phyloP scores from a whole-genome alignment of 164 flowering plant species.

The Umbellularia californica region DNA sequence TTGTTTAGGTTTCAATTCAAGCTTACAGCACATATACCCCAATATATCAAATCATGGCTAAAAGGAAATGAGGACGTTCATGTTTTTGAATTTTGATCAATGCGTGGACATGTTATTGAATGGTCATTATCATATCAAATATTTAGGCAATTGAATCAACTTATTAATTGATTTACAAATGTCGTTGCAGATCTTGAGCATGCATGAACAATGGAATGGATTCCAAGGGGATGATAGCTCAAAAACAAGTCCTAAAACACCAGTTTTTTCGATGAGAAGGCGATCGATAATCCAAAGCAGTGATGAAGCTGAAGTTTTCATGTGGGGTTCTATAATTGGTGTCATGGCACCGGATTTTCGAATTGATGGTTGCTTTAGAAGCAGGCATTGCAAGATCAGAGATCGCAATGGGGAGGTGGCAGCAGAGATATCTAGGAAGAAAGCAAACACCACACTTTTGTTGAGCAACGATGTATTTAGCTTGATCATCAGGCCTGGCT shows the following conservation, averaged over 20 bases:
- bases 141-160: too few species aligned
- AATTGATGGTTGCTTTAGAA: slow-evolving; percentile 45
- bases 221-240: slow-evolving; percentile 32
- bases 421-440: slow-evolving; percentile 48
- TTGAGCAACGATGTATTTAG: slow-evolving; percentile 51
- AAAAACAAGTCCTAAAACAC: slow-evolving; percentile 1
- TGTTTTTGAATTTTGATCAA: too few species aligned
- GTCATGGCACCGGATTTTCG: slow-evolving; percentile 28
- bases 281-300: slow-evolving; percentile 13
- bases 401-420: slow-evolving; percentile 30
- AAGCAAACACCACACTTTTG: slow-evolving; percentile 36
- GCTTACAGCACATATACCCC: too few species aligned
- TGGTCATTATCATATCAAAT: too few species aligned
- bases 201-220: slow-evolving; percentile 55
- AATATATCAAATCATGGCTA: too few species aligned
- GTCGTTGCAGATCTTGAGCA: slow-evolving; percentile 34
- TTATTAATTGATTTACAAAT: neutral
- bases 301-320: slow-evolving; percentile 34
- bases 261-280: slow-evolving; percentile 48
- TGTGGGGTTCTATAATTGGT: slow-evolving; percentile 9
- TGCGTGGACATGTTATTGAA: too few species aligned
- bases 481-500: slow-evolving; percentile 42
- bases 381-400: slow-evolving; percentile 37
- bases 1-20: too few species aligned
- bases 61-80: too few species aligned